A percentile compares a stretch with the other conserved stretches of the same genome.
phyloP scores from a whole-genome alignment of 352 stramenopile species.

The Phytophthora pseudosyringae region DNA sequence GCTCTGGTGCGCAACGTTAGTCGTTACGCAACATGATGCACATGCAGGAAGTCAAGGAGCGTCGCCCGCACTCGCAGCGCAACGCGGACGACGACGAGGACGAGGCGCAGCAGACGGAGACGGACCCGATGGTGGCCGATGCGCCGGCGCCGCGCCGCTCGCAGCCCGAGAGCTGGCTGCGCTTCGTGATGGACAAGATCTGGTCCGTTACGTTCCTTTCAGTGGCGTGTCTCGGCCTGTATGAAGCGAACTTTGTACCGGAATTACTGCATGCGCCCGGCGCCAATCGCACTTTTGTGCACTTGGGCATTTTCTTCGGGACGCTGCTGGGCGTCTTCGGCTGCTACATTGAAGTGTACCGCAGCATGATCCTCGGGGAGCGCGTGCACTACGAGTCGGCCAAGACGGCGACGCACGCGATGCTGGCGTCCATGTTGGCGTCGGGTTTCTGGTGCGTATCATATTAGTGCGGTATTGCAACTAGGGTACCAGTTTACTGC shows the following conservation, averaged over 20 bases:
- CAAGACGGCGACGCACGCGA: constrained; percentile 71
- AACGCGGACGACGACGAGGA: constrained; percentile 3
- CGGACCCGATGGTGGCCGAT: constrained; percentile 48
- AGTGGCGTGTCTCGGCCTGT: constrained; percentile 56
- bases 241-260: constrained; percentile 67
- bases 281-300: constrained; percentile 61
- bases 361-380: constrained; percentile 59
- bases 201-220: constrained; percentile 65
- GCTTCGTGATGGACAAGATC: constrained; percentile 57
- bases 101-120: constrained; percentile 28
- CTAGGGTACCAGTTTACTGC: constrained; percentile 7
- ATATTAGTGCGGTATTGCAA: neutral
- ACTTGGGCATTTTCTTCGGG: constrained; percentile 56
- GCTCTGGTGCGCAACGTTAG: neutral
- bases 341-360: constrained; percentile 79
- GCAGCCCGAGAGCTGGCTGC: constrained; percentile 43
- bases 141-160: constrained; percentile 14
- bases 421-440: constrained; percentile 65
- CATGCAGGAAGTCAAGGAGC: constrained; percentile 67
- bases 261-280: constrained; percentile 58
- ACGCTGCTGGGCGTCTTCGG: constrained; percentile 65
- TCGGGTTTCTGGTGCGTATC: constrained; percentile 56
- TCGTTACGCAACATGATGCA: constrained; percentile 52
- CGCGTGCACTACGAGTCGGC: constrained; percentile 67
- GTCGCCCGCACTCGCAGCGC: constrained; percentile 35